Base-by-base conservation (phyloP, 345 rosid genomes). In the Mercurialis annua region DNA sequence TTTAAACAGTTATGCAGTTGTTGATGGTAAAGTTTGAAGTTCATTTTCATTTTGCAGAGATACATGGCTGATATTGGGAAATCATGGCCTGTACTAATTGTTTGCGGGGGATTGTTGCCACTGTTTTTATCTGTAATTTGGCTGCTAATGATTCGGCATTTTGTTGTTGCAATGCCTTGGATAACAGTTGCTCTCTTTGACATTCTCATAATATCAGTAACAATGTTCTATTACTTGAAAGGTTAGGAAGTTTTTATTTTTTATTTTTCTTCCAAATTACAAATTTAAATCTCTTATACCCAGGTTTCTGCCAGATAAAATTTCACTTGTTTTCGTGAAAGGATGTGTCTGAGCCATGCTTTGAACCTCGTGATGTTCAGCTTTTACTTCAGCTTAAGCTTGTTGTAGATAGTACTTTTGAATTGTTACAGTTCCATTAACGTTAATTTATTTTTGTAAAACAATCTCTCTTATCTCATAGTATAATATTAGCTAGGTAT, bases 101-200 rank as follows among this genome's bases (percentile, higher is more conserved):
- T 91, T 63, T 94, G 99, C 71, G 99, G 99, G 70, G 96, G 96
- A 59, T 84, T 94, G 47, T 76, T 91, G 69, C 99, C 99, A 0
- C 82, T 94, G 40, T 83, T 91, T 80, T 76, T 94, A 59, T 91
- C 99, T 64, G 83, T 94, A 49, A 78, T 94, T 52, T 94, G 99
- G 99, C 80, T 94, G 67, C 86, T 94, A 67, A 79, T 94, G 78
- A 87, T 94, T 74, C 87, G 97, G 10, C 90, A 91, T 74, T 91
- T 94, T 78, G 99, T 94, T 66, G 81, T 86, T 36, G 97, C 95
- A 66, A 91, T 94, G 96, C 99, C 99, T 10, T 94, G 99, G 97
- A 85, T 91, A 68, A 94, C 99, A 10, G 92, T 94, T 59, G 86
- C 81, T 58, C 71, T 94, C 62, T 91, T 91, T 74, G 92, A 91